A percentile compares a stretch with the other conserved stretches of the same genome.
These are phyloP conservation scores for Rosa chinensis DNA, from an alignment of 306 rosid species.

Conservation along the genomic window DNA sequence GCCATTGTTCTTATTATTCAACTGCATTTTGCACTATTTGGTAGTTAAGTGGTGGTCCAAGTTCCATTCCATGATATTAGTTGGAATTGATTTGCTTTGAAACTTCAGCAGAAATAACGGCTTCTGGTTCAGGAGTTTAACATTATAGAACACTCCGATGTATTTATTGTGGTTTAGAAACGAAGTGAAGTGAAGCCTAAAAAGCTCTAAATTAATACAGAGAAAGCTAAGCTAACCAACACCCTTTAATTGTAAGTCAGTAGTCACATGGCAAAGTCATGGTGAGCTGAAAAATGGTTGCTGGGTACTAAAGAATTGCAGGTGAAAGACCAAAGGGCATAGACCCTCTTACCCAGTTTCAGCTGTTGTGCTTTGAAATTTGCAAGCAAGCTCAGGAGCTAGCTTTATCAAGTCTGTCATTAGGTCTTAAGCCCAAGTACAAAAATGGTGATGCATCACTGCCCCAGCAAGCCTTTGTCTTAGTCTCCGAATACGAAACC, in stretches of 20 bases:
- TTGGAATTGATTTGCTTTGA: not conserved
- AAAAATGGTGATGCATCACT: not conserved
- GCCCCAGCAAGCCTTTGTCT: not conserved
- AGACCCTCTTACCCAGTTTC: not conserved
- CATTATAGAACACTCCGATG: not conserved
- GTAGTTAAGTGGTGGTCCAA: not conserved
- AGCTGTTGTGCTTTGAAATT: not conserved
- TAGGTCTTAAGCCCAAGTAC: not conserved
- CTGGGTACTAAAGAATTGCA: not conserved
- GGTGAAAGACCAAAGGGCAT: slow-evolving; percentile 7
- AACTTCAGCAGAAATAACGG: not conserved
- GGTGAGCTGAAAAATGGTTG: slow-evolving; percentile 1
- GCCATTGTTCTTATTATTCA: slow-evolving; percentile 10
- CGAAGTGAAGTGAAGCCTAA: slow-evolving; percentile 6
- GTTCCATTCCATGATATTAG: not conserved
- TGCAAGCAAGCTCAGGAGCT: not conserved
- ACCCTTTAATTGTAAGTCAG: slow-evolving; percentile 10
- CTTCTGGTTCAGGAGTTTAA: not conserved
- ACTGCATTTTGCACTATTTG: not conserved
- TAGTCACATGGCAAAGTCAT: not conserved
- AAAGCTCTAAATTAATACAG: not conserved
- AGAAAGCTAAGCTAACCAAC: not conserved
- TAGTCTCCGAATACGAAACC: not conserved
- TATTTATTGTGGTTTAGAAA: slow-evolving; percentile 4
- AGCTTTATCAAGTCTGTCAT: not conserved